Base-by-base conservation (phyloP, 352 stramenopile genomes). In the Pythium graminicola region DNA sequence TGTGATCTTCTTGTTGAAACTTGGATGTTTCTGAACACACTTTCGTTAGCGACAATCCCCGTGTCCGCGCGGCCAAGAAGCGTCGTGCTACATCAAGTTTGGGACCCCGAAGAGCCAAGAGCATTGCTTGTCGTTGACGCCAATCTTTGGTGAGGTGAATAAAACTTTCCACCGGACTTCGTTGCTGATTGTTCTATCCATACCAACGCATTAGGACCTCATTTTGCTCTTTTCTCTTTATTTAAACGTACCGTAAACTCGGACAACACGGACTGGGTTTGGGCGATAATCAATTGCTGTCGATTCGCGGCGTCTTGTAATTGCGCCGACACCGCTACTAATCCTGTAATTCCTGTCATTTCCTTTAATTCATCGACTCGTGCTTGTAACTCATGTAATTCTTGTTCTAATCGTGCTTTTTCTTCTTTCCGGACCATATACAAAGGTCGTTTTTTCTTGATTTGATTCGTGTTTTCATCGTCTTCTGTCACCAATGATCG, bases 1-100 rank as follows among this genome's bases (percentile, higher is more conserved):
- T 61, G 19, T 64, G 66, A 5, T 69, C 43, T 10, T 58, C 26
- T 3, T 45, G 52, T 51, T 70, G 57, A 32, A 64, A 67, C 14
- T 57, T 53, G n/a, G 60, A 54, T 35, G 36, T 42, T 17, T 57
- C 67, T 9, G 56, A n/a, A 28, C 32, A 54, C 19, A 50, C 60
- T 10, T 58, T 63, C 6, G 61, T 43, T 1, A 11, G 28, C 28
- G 68, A 49, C 16, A 54, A 17, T 7, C 31, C 51, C 22, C 27
- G 44, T 16, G 35, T 65, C n/a, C 64, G 45, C 11, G 59, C 46
- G 10, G 44, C 50, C 3, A 72, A 28, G 41, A 69, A 78, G 2
- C 59, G 47, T 31, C 22, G 36, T 14, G 35, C 38, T 35, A 40
- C 22, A 8, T 35, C 26, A 7, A 27, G 40, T 23, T 52, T 52